These are phyloP conservation scores for Talaromyces sp. DNA, from an alignment of 2,329 filamentous ascomycete species.

Conservation along the genomic window DNA sequence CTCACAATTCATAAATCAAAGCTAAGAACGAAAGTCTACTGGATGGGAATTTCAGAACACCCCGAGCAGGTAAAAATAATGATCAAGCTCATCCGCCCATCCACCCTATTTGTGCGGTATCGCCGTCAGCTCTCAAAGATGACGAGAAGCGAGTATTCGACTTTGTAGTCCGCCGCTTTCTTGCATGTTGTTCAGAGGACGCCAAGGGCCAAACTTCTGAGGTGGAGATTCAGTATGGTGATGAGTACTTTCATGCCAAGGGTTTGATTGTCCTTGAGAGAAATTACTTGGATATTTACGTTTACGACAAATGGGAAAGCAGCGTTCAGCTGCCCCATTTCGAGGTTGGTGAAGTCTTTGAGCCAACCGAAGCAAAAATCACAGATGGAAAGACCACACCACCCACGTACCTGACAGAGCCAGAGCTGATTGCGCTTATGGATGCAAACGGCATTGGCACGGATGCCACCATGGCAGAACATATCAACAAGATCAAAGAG, in stretches of 20 bases:
- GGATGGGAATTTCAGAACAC: constrained; percentile 73
- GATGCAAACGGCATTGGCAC: constrained; percentile 98
- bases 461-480: constrained; percentile 98
- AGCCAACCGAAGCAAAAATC: constrained; percentile 84
- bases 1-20: not conserved
- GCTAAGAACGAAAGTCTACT: constrained; percentile 50
- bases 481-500: constrained; percentile 93
- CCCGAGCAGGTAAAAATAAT: constrained; percentile 79
- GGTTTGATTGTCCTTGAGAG: constrained; percentile 80
- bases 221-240: constrained; percentile 77
- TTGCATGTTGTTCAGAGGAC: constrained; percentile 94
- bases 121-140: constrained; percentile 56
- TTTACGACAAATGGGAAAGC: constrained; percentile 95
- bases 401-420: constrained; percentile 86
- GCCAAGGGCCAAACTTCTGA: constrained; percentile 83
- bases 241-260: constrained; percentile 75
- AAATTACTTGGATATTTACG: constrained; percentile 93
- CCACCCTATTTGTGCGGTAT: constrained; percentile 85
- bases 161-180: constrained; percentile 84
- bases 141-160: constrained; percentile 80
- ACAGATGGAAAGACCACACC: constrained; percentile 84
- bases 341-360: constrained; percentile 73
- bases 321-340: constrained; percentile 79
- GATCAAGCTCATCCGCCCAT: constrained; percentile 98
- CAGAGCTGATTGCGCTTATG: constrained; percentile 93